phyloP scores from a whole-genome alignment of 345 rosid genomes.

The Hevea brasiliensis region DNA sequence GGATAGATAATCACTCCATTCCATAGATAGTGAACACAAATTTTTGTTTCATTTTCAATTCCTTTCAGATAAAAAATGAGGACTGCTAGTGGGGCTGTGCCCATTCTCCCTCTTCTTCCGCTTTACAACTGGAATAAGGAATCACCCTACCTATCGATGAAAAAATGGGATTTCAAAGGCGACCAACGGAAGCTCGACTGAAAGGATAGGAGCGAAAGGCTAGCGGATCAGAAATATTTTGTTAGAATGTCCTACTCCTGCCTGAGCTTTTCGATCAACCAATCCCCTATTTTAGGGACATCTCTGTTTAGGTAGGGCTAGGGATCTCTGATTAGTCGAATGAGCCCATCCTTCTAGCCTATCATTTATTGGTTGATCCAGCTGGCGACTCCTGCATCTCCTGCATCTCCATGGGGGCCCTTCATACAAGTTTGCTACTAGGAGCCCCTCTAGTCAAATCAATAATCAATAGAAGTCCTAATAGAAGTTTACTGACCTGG shows the following conservation, averaged over 20 bases:
- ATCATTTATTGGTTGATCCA: slow-evolving; percentile 12
- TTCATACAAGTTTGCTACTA: slow-evolving; percentile 3
- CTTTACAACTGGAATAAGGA: not conserved
- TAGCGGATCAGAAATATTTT: not conserved
- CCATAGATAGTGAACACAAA: slow-evolving; percentile 14
- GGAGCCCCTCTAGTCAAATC: slow-evolving; percentile 5
- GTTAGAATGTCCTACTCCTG: not conserved
- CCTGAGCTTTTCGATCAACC: not conserved
- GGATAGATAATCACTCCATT: slow-evolving; percentile 14
- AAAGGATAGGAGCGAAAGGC: too few relatives aligned
- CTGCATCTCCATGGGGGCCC: slow-evolving; percentile 5
- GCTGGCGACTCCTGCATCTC: slow-evolving; percentile 1
- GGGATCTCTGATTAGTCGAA: not conserved
- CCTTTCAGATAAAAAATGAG: not conserved
- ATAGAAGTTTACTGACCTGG: not conserved
- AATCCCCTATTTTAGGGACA: not conserved
- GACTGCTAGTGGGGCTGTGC: slow-evolving; percentile 6
- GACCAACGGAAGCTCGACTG: too few relatives aligned
- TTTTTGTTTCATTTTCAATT: slow-evolving; percentile 15
- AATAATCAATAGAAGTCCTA: slow-evolving; percentile 1
- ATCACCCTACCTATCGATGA: too few relatives aligned
- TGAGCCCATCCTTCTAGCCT: slow-evolving; percentile 3
- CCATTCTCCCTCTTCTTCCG: slow-evolving; percentile 5
- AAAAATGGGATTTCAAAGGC: too few relatives aligned
- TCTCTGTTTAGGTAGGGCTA: too few relatives aligned